A percentile compares a stretch with the other conserved stretches of the same genome.
phyloP scores from a whole-genome alignment of 176 grass and related monocot species.

The Bolboschoenus planiculmis region DNA sequence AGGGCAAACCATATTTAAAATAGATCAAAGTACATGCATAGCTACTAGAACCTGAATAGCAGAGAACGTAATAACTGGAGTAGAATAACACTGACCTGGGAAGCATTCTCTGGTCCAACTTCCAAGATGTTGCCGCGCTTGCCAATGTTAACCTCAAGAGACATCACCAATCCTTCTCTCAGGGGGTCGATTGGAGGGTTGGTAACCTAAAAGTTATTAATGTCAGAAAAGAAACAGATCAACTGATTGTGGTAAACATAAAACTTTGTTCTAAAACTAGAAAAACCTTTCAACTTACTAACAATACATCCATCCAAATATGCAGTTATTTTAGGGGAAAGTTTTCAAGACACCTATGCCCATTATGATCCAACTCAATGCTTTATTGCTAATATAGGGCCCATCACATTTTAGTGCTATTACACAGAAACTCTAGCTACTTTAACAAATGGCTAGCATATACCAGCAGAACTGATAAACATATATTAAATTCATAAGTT shows the following conservation, averaged over 20 bases:
- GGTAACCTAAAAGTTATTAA: constrained; percentile 61
- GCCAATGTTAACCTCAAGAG: constrained; percentile 98
- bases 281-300: not conserved
- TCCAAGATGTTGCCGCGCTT: constrained; percentile 94
- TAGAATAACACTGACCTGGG: constrained; percentile 61
- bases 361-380: not conserved
- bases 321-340: not conserved
- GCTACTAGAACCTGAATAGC: not conserved
- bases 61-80: not conserved
- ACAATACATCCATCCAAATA: not conserved
- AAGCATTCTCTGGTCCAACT: constrained; percentile 86
- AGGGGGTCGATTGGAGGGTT: constrained; percentile 99
- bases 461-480: not conserved
- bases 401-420: not conserved
- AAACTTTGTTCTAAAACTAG: not conserved
- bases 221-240: not conserved
- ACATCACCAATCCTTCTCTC: constrained; percentile 99
- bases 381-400: not conserved
- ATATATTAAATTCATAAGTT: not conserved
- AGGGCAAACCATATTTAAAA: not conserved
- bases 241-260: not conserved
- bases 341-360: not conserved
- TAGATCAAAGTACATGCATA: not conserved
- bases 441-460: not conserved
- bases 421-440: not conserved